Evolutionary conservation across 129 eudicot species (phyloP).

Genomic region (Apium graveolens): DNA sequence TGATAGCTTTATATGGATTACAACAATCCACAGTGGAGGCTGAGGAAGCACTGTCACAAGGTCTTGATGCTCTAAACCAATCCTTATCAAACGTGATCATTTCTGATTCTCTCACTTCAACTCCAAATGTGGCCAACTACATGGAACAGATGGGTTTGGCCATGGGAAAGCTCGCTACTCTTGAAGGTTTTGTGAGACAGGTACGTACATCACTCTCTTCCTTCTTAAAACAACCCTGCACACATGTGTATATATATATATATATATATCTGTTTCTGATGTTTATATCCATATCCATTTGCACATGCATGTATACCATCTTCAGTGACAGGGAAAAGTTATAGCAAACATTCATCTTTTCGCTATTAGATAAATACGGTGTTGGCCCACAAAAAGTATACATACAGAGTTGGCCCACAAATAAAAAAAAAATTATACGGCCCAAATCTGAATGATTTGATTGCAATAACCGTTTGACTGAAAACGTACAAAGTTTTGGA

Average conservation of each 20-base stretch:
- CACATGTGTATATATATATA: too few species aligned
- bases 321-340: background rate
- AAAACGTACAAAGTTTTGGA: background rate
- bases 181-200: slow-evolving; percentile 77
- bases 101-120: slow-evolving; percentile 65
- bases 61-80: slow-evolving; percentile 56
- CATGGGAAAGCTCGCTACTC: slow-evolving; percentile 65
- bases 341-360: background rate
- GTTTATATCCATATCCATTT: background rate
- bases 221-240: background rate
- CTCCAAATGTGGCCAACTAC: slow-evolving; percentile 71
- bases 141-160: slow-evolving; percentile 87
- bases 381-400: too few species aligned
- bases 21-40: slow-evolving; percentile 75
- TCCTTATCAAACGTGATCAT: slow-evolving; percentile 61
- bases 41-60: slow-evolving; percentile 72
- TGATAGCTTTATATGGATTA: slow-evolving; percentile 60
- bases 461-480: background rate
- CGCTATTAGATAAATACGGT: background rate
- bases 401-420: background rate
- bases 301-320: background rate
- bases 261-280: background rate
- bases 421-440: background rate
- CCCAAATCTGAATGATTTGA: background rate
- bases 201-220: slow-evolving; percentile 24